Percentiles rank a stretch among this genome's conserved stretches.
Evolutionary conservation across 2,329 filamentous ascomycete species (phyloP).

Genomic region (Arthrinium phaeospermum): DNA sequence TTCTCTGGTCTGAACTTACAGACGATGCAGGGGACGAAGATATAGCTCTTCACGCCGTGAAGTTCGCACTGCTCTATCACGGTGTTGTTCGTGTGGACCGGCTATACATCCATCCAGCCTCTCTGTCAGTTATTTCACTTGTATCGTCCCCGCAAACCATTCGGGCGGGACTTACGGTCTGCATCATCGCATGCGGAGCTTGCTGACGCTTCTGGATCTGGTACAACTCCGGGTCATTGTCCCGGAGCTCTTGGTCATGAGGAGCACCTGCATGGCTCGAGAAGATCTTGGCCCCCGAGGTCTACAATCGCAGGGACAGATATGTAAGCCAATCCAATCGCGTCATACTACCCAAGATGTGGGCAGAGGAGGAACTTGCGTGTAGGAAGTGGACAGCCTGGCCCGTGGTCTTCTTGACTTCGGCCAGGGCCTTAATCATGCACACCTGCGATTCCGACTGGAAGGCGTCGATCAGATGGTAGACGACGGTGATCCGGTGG

Average conservation of each 20-base stretch:
- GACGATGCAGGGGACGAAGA: slow-evolving; percentile 61
- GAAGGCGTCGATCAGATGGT: slow-evolving; percentile 51
- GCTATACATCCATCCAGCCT: slow-evolving; percentile 33
- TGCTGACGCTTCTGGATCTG: slow-evolving; percentile 47
- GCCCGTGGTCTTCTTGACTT: slow-evolving; percentile 48
- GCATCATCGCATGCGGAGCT: slow-evolving; percentile 30
- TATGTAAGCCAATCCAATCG: background rate
- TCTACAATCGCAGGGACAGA: slow-evolving; percentile 35
- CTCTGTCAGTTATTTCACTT: background rate
- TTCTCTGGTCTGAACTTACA: too few relatives aligned
- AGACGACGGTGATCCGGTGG: slow-evolving; percentile 54
- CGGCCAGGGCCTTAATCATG: slow-evolving; percentile 52
- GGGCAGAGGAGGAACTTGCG: slow-evolving; percentile 29
- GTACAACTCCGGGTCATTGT: slow-evolving; percentile 50
- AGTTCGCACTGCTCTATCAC: slow-evolving; percentile 50
- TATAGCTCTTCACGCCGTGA: slow-evolving; percentile 52
- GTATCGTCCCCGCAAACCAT: background rate
- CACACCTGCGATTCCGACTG: slow-evolving; percentile 37
- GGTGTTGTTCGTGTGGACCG: slow-evolving; percentile 45
- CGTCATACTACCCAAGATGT: background rate
- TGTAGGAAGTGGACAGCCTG: slow-evolving; percentile 55
- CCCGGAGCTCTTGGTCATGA: slow-evolving; percentile 46
- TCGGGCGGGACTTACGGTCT: slow-evolving; percentile 31
- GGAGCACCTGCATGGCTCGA: slow-evolving; percentile 52
- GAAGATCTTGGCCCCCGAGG: slow-evolving; percentile 58